Base-by-base conservation (phyloP, 164 flowering plant genomes). In the Taxillus chinensis region DNA sequence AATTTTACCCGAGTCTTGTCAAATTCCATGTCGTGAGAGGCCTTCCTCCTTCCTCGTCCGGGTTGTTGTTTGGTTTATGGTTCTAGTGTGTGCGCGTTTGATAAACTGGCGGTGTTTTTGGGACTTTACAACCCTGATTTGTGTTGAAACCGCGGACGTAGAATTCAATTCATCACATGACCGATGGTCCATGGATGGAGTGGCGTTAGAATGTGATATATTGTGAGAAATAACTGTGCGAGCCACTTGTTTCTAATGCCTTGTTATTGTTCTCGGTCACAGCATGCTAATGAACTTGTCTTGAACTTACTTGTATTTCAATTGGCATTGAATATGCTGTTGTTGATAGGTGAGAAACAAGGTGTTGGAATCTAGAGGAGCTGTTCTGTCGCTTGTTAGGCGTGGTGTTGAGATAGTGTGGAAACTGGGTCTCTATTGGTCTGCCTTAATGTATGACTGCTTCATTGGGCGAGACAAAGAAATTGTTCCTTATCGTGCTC, bases 391-490 rank as follows among this genome's bases (percentile, higher is more conserved):
- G 2, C 82, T 93, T n/a, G 38, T 84, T 57, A 83, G 70, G 41
- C 85, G 97, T 40, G 97, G 98, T 39, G 84, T 88, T 67, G 87
- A 93, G 78, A 93, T 93, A 41, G 97, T 93, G 39, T 93, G 97
- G 97, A 90, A 61, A 46, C 77, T 93, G 79, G 98, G 98, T 38
- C 59, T 90, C 2, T 93, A 93, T 62, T 86, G 95, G 96, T 80
- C 97, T 45, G 45, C 73, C 3, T 80, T 90, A 72, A 68, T 67
- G 76, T 93, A 87, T 72, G 98, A 93, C 78, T 93, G 46, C 70
- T 72, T 87, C 38, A 81, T 86, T 41, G 98, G 98, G 49, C 75
- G 96, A 63, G 98, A 93, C 67, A 79, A 86, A 70, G 98, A 93
- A 68, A 88, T 93, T 56, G 98, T 93, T 71, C 97, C 97, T 3